Conservation (phyloP, 2,329 filamentous ascomycete species). For the Fusarium neocosmosporiellum region DNA sequence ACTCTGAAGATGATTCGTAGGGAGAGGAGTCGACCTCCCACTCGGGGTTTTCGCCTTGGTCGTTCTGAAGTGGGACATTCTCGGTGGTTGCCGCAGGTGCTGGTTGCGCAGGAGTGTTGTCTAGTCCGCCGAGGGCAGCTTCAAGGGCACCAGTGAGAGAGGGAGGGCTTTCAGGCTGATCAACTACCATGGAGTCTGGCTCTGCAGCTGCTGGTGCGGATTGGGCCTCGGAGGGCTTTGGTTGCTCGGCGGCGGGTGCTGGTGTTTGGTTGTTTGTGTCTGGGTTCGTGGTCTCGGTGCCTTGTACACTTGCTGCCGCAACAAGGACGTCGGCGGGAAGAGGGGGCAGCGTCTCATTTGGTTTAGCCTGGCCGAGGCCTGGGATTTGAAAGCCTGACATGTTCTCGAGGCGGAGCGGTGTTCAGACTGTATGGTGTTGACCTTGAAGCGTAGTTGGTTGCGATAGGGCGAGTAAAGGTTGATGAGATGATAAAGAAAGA, state of each 20-base stretch:
- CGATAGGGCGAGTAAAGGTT: background rate
- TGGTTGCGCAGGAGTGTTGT: constrained; percentile 26
- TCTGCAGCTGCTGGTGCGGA: constrained; percentile 37
- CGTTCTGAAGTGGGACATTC: constrained; percentile 45
- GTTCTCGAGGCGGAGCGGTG: background rate
- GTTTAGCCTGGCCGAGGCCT: constrained; percentile 56
- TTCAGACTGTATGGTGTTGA: background rate
- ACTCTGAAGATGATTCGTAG: constrained; percentile 74
- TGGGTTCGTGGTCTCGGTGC: constrained; percentile 35
- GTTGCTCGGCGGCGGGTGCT: constrained; percentile 3
- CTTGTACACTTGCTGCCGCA: constrained; percentile 45
- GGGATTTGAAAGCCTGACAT: constrained; percentile 59
- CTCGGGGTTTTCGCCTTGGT: constrained; percentile 69
- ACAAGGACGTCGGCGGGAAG: constrained; percentile 47
- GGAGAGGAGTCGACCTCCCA: constrained; percentile 88
- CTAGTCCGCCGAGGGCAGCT: constrained; percentile 56
- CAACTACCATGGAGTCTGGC: constrained; percentile 50
- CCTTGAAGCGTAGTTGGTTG: background rate
- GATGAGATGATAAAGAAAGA: background rate
- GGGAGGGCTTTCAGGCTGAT: constrained; percentile 50
- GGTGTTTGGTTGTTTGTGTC: constrained; percentile 6
- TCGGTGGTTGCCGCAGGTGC: constrained; percentile 21
- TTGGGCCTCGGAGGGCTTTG: constrained; percentile 11
- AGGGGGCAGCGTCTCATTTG: constrained; percentile 55
- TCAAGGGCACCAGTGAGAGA: constrained; percentile 57